A percentile compares a stretch with the other conserved stretches of the same genome.
phyloP scores from a whole-genome alignment of 1,139 yeast species.

The Geotrichum aggregatum region DNA sequence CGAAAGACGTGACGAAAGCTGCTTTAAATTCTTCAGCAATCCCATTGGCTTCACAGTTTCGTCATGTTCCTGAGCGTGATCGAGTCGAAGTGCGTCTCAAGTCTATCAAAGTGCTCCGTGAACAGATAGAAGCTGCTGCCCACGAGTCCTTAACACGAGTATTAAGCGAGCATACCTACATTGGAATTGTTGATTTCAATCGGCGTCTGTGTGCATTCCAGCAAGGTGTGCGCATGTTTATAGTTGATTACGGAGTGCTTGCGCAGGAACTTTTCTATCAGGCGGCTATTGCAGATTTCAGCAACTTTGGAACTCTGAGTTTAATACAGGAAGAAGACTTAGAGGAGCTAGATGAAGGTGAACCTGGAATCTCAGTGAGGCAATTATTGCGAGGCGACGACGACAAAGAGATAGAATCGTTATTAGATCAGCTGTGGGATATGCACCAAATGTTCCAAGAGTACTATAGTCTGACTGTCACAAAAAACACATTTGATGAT shows the following conservation, averaged over 20 bases:
- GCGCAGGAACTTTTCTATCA: conserved; percentile 72
- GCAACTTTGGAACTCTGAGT: conserved; percentile 68
- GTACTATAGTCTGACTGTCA: conserved; percentile 59
- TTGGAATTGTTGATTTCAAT: conserved; percentile 75
- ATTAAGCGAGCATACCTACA: conserved; percentile 65
- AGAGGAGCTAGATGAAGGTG: conserved; percentile 19
- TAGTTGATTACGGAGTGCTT: conserved; percentile 76
- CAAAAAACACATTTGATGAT: conserved; percentile 8
- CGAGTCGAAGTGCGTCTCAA: conserved; percentile 25
- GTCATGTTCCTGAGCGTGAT: conserved; percentile 16
- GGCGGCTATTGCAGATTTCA: conserved; percentile 68
- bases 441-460: conserved; percentile 68
- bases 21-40: not conserved
- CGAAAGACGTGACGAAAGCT: not conserved
- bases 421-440: conserved; percentile 24
- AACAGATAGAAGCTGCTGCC: conserved; percentile 46
- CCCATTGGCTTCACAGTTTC: conserved; percentile 11
- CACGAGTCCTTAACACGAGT: conserved; percentile 59
- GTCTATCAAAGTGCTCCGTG: conserved; percentile 49
- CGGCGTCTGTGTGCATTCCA: conserved; percentile 78
- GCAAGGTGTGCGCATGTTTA: conserved; percentile 66
- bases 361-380: conserved; percentile 20
- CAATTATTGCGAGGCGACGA: conserved; percentile 21
- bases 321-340: conserved; percentile 34
- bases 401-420: conserved; percentile 10